Conservation (phyloP, 192 early-diverging fungal species). For the Coemansia sp. region DNA sequence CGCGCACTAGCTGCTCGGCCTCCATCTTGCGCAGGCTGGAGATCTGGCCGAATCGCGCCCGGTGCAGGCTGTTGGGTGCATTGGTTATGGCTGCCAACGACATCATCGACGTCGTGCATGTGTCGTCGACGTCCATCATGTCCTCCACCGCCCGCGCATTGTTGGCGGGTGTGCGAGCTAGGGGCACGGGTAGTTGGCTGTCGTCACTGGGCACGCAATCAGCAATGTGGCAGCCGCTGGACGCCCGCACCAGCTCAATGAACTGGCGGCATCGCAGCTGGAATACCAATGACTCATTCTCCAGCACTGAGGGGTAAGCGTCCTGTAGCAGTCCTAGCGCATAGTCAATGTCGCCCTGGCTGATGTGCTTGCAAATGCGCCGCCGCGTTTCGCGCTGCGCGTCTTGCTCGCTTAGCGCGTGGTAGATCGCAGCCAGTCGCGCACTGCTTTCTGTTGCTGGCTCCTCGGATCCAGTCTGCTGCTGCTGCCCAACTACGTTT, state of each 20-base stretch:
- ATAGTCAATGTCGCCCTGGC: conserved; percentile 71
- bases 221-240: conserved; percentile 34
- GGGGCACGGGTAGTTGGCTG: conserved; percentile 19
- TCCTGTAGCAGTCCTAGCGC: conserved; percentile 69
- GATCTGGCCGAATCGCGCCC: conserved; percentile 31
- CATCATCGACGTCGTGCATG: conserved; percentile 28
- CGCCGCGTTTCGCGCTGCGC: conserved; percentile 27
- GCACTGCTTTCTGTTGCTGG: not conserved
- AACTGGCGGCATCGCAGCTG: conserved; percentile 83
- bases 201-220: conserved; percentile 39
- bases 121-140: conserved; percentile 58
- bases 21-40: conserved; percentile 25
- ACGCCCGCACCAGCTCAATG: conserved; percentile 74
- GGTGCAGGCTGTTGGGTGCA: conserved; percentile 16
- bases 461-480: not conserved
- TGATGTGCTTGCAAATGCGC: conserved; percentile 59
- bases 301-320: conserved; percentile 69
- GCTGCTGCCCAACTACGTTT: conserved; percentile 34
- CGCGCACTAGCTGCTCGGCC: conserved; percentile 38
- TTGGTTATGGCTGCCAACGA: conserved; percentile 39
- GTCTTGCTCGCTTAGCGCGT: conserved; percentile 33
- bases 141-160: conserved; percentile 8
- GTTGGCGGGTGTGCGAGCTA: not conserved
- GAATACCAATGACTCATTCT: conserved; percentile 69
- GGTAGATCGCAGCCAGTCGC: conserved; percentile 21